phyloP scores from a whole-genome alignment of 225 moss, liverwort and hornwort species.

The Bryoerythrophyllum caledonicum region DNA sequence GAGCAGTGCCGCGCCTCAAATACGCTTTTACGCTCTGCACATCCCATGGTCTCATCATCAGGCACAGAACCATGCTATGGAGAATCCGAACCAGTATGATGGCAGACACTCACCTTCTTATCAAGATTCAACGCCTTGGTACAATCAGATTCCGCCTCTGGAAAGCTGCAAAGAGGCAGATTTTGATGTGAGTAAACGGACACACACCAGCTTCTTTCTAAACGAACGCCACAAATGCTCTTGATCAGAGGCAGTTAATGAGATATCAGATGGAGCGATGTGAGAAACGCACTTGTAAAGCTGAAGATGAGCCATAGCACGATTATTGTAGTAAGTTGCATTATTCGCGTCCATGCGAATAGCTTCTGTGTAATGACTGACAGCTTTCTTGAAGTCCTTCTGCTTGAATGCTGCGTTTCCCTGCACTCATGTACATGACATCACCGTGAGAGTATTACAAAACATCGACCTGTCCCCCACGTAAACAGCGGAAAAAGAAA shows the following conservation, averaged over 20 bases:
- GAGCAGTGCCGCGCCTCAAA: slow-evolving; percentile 85
- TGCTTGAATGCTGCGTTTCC: slow-evolving; percentile 90
- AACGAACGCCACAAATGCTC: slow-evolving; percentile 1
- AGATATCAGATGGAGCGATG: slow-evolving; percentile 2
- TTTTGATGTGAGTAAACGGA: slow-evolving; percentile 17
- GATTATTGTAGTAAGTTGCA: slow-evolving; percentile 91
- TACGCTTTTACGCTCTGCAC: slow-evolving; percentile 90
- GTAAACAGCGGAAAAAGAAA: neutral
- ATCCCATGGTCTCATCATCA: slow-evolving; percentile 15
- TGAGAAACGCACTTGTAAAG: slow-evolving; percentile 62
- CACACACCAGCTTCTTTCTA: slow-evolving; percentile 2
- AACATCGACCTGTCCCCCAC: neutral
- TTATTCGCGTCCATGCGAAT: slow-evolving; percentile 70
- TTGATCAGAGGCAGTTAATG: neutral
- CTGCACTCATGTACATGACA: slow-evolving; percentile 40
- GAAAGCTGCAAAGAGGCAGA: slow-evolving; percentile 58
- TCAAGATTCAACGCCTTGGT: slow-evolving; percentile 82
- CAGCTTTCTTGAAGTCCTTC: slow-evolving; percentile 78
- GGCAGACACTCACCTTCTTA: slow-evolving; percentile 68
- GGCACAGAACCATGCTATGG: slow-evolving; percentile 7
- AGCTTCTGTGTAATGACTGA: slow-evolving; percentile 74
- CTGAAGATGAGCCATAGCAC: slow-evolving; percentile 87
- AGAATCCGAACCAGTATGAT: neutral
- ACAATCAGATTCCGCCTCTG: slow-evolving; percentile 92
- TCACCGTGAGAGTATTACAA: slow-evolving; percentile 9